Evolutionary conservation across 2,329 filamentous ascomycete genomes (phyloP), one percentile per base, ranked within the genome.

Genomic region (Colletotrichum sp.): DNA sequence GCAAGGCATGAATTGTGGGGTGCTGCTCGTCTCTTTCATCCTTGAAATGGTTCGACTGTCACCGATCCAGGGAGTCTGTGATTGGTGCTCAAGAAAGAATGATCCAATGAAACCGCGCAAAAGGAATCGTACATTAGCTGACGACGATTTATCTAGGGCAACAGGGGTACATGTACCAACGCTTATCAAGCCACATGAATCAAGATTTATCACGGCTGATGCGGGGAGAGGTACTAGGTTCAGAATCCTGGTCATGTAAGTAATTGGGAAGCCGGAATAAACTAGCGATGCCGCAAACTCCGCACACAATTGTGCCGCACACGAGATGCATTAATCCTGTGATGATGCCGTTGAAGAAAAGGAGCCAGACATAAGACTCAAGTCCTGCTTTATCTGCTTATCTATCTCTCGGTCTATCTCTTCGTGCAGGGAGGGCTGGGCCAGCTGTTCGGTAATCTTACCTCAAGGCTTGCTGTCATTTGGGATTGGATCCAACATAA

Each of bases 181-280:
- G 19, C 39, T 48, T 48, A 48, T 48, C 39, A 48, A 5, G 36
- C 36, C 19, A 19, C 36, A 2, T 39, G 1, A 44, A 44, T 9
- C 16, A 44, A 11, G 16, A 19, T 9, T 8, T 16, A 16, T 4
- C 3, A 16, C 13, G 12, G 34, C 34, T 36, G 34, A 36, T 39
- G 36, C 36, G 36, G 16, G 36, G 36, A 39, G 5, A 39, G 8
- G 36, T 19, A 5, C 36, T 19, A 19, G 36, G 8, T 3, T 48
- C 5, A 2, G 19, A n/a, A n/a, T n/a, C 5, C 11, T n/a, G 19
- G 9, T 19, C 19, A 48, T 48, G 1, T 9, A 48, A 2, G 39
- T n/a, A 5, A n/a, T n/a, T 48, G 39, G 1, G 19, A n/a, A 48
- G 1, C 19, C 3, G 39, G 0, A n/a, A 1, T 5, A 48, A 9